Percentiles rank a stretch among this genome's conserved stretches.
phyloP scores from a whole-genome alignment of 805 yeast species.

The Yarrowia sp. region DNA sequence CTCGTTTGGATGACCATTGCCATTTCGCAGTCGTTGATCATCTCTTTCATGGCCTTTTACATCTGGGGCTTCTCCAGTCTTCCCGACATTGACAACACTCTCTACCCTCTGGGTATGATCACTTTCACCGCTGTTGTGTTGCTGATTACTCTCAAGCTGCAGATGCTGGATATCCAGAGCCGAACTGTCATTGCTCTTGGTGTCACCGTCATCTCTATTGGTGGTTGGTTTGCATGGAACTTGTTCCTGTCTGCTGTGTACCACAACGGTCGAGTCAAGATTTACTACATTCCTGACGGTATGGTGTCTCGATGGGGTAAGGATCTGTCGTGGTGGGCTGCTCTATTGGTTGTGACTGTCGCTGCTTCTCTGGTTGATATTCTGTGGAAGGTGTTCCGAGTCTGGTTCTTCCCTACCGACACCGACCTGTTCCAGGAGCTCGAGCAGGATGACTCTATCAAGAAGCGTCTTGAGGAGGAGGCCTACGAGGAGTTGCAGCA shows the following conservation, averaged over 20 bases:
- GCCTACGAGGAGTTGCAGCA: conserved; percentile 67
- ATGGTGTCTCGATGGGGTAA: conserved; percentile 73
- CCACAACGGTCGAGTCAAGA: conserved; percentile 43
- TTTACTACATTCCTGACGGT: conserved; percentile 73
- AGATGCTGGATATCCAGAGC: conserved; percentile 76
- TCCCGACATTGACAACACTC: conserved; percentile 72
- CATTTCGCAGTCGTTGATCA: conserved; percentile 70
- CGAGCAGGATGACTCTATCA: conserved; percentile 71
- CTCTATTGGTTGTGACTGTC: conserved; percentile 62
- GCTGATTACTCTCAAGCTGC: conserved; percentile 78
- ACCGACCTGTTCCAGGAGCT: conserved; percentile 78
- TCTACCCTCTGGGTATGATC: conserved; percentile 82
- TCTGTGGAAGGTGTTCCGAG: conserved; percentile 62
- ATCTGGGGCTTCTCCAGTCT: conserved; percentile 67
- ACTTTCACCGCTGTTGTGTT: conserved; percentile 74
- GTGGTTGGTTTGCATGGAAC: conserved; percentile 90
- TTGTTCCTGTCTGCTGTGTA: conserved; percentile 51
- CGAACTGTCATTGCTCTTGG: conserved; percentile 72
- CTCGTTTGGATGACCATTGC: conserved; percentile 81
- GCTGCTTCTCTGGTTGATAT: conserved; percentile 74
- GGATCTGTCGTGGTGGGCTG: conserved; percentile 89
- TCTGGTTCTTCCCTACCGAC: conserved; percentile 69
- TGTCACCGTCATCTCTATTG: conserved; percentile 71
- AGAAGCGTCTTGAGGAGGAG: conserved; percentile 72
- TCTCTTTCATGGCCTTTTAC: conserved; percentile 70